phyloP scores from a whole-genome alignment of 2,329 filamentous ascomycete species.

The Pseudocercospora vitis region DNA sequence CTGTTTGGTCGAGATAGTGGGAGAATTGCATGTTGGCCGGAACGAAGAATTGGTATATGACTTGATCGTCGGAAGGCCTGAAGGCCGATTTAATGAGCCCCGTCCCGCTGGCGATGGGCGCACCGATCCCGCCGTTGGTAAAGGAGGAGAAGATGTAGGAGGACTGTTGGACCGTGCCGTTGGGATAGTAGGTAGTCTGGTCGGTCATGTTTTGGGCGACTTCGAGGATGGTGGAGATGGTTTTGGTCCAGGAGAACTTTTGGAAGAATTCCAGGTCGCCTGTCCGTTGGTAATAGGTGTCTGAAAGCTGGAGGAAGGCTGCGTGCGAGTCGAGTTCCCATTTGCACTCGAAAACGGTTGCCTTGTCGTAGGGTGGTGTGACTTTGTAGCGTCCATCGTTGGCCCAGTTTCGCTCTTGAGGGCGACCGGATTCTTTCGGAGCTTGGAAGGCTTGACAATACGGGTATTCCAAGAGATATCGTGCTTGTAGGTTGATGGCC shows the following conservation, averaged over 20 bases:
- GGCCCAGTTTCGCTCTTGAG: constrained; percentile 39
- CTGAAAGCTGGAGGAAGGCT: constrained; percentile 49
- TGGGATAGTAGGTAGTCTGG: constrained; percentile 14
- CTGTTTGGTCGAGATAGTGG: constrained; percentile 56
- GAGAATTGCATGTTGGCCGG: constrained; percentile 68
- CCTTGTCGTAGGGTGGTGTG: constrained; percentile 42
- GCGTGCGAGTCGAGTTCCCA: constrained; percentile 53
- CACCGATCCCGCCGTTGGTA: constrained; percentile 46
- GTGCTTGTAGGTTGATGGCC: constrained; percentile 67
- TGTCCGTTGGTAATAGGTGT: constrained; percentile 48
- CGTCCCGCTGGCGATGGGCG: constrained; percentile 46
- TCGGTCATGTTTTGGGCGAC: constrained; percentile 15
- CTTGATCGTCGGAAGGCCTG: constrained; percentile 49
- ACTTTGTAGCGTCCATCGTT: constrained; percentile 55
- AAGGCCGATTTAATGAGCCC: constrained; percentile 49
- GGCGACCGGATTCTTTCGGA: constrained; percentile 30
- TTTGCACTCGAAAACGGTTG: constrained; percentile 53
- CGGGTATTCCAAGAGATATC: constrained; percentile 61
- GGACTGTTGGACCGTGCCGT: constrained; percentile 8
- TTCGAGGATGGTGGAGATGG: constrained; percentile 8
- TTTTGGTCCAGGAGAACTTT: constrained; percentile 11
- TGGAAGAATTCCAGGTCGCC: constrained; percentile 21
- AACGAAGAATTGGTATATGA: constrained; percentile 49
- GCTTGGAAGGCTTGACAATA: constrained; percentile 54
- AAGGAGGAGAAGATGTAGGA: constrained; percentile 10